Evolutionary conservation across 2,329 filamentous ascomycete genomes (phyloP).

Genomic region (Phyllosticta capitalensis): DNA sequence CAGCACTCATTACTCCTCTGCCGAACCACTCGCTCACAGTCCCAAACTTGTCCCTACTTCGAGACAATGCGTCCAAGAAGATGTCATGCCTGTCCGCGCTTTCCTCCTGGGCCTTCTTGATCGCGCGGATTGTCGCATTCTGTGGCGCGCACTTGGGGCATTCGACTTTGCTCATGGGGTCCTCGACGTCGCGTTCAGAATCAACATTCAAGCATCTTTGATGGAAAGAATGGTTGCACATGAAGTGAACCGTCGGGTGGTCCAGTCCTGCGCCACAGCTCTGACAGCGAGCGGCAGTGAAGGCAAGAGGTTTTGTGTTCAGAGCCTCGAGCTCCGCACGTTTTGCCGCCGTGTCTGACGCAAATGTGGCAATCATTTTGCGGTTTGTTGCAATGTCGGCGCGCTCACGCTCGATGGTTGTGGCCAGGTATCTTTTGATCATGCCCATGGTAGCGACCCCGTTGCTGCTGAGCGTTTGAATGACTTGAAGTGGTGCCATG

Average conservation of each 20-base stretch:
- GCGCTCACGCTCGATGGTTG: constrained; percentile 80
- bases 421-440: constrained; percentile 83
- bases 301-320: constrained; percentile 70
- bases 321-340: constrained; percentile 70
- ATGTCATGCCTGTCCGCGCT: constrained; percentile 79
- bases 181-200: constrained; percentile 46
- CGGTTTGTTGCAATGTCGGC: constrained; percentile 79
- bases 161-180: constrained; percentile 51
- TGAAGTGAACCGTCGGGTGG: constrained; percentile 84
- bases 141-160: constrained; percentile 78
- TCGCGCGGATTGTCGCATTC: constrained; percentile 81
- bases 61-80: constrained; percentile 70
- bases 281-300: constrained; percentile 81
- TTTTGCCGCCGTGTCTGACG: constrained; percentile 71
- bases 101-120: constrained; percentile 77
- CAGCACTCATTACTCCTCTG: constrained; percentile 65
- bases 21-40: constrained; percentile 94
- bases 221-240: constrained; percentile 96
- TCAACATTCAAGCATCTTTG: constrained; percentile 68
- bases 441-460: constrained; percentile 93
- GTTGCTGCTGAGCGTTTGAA: constrained; percentile 74
- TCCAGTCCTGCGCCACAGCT: constrained; percentile 72
- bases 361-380: constrained; percentile 72
- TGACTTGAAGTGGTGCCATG: constrained; percentile 93
- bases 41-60: constrained; percentile 75